Base-by-base conservation (phyloP, 306 rosid species). In the Leucaena leucocephala region DNA sequence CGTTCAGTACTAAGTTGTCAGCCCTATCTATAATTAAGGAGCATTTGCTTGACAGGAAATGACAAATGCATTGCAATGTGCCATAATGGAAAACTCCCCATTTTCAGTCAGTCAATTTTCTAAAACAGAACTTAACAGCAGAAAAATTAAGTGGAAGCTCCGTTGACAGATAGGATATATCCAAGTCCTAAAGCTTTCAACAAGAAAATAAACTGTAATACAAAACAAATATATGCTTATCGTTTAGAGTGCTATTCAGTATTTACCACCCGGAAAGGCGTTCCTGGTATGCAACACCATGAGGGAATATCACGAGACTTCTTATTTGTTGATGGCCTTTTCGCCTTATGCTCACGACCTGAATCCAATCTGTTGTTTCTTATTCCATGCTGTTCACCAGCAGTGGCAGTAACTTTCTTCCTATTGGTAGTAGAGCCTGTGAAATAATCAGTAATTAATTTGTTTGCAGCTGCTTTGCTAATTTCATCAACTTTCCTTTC, bases 281-380 rank as follows among this genome's bases (percentile, higher is more conserved):
- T 92, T 87, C 98, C 98, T 68, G 92, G 86, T 81, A 94, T 78
- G 82, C 88, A 82, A 84, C 98, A 89, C 97, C 98, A 94, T 14
- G 63, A 76, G 27, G 98, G 97, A 86, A 93, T 75, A 78, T 89
- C 89, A 76, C 87, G 87, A 71, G 74, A 84, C 80, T 87, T 92
- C 80, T 89, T 76, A 64, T 71, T 86, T 58, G 82, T 83, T 15
- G 85, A 76, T 16, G 19, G 21, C 64, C 67, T 86, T 80, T 86
- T 89, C 3, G 68, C 82, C 44, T 46, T 83, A 69, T 69, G 69
- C 82, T 89, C 89, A 36, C 67, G 74, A 48, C 84, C 80, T 81
- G 94, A 82, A 64, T 77, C 79, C 7, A 77, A 44, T 44, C 75
- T 48, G 27, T 57, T 82, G 61, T 58, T 91, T 59, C 72, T 90